Evolutionary conservation across 169 alveolate species (phyloP).

Genomic region (Plasmodium gonderi): DNA sequence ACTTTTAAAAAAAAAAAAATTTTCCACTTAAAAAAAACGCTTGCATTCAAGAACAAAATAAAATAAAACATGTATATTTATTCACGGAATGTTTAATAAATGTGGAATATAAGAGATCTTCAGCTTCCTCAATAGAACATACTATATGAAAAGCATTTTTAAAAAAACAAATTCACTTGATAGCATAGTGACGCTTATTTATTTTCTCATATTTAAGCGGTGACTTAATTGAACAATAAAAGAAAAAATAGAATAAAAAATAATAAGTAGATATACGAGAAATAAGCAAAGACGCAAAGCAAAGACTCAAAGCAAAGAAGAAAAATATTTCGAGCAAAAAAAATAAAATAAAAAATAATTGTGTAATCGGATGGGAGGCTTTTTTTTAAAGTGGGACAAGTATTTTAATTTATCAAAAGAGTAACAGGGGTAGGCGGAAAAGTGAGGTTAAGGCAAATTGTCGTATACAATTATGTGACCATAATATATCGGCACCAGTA

Average conservation of each 20-base stretch:
- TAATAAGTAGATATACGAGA: background rate
- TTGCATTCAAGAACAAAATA: background rate
- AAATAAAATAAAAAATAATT: background rate
- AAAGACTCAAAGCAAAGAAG: background rate
- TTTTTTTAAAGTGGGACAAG: background rate
- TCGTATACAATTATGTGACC: background rate
- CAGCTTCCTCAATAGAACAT: background rate
- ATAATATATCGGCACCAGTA: background rate
- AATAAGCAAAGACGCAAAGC: no score
- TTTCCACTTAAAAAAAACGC: background rate
- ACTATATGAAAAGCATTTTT: background rate
- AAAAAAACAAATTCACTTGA: background rate
- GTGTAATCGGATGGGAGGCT: background rate
- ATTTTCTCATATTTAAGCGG: background rate
- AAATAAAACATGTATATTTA: background rate
- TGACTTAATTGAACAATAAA: background rate
- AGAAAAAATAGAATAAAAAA: background rate
- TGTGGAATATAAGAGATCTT: no score
- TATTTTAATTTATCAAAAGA: background rate
- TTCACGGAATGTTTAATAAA: background rate
- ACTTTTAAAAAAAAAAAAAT: background rate
- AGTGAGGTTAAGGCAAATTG: background rate
- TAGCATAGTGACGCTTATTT: background rate
- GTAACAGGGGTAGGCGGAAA: background rate
- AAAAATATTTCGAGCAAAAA: background rate